Percentiles rank a stretch among this genome's conserved stretches.
These are phyloP conservation scores for Escovopsis sp. DNA, from an alignment of 2,329 filamentous ascomycete species.

Conservation along the genomic window DNA sequence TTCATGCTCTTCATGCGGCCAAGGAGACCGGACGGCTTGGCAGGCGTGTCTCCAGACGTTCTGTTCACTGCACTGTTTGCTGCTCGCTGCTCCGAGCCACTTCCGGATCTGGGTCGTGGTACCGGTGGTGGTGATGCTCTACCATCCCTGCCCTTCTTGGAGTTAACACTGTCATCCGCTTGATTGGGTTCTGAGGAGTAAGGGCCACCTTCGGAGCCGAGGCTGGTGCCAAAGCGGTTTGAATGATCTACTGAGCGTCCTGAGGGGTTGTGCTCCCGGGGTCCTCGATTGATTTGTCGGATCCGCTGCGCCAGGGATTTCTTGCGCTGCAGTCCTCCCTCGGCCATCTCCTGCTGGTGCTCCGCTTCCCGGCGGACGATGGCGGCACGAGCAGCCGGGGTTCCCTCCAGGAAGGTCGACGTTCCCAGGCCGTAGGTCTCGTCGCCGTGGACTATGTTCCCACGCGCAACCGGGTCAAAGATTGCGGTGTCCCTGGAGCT, in stretches of 20 bases:
- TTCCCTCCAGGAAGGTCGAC: conserved; percentile 88
- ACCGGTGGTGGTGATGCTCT: conserved; percentile 32
- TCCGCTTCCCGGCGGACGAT: conserved; percentile 64
- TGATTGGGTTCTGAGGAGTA: conserved; percentile 69
- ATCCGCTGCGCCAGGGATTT: conserved; percentile 91
- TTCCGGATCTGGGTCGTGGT: conserved; percentile 21
- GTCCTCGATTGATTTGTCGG: conserved; percentile 64
- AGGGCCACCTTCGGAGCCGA: conserved; percentile 41
- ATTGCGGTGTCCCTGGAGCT: conserved; percentile 28
- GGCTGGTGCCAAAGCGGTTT: conserved; percentile 15
- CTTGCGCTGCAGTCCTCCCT: conserved; percentile 62
- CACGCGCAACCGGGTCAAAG: conserved; percentile 53
- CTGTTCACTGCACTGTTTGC: conserved; percentile 39
- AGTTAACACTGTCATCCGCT: conserved; percentile 35
- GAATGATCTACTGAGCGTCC: conserved; percentile 24
- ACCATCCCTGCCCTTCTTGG: conserved; percentile 20
- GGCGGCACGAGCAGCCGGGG: conserved; percentile 67
- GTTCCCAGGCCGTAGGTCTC: conserved; percentile 76
- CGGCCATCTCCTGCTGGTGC: conserved; percentile 40
- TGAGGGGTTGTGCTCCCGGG: conserved; percentile 41
- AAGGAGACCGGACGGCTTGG: conserved; percentile 47
- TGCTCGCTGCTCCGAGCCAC: conserved; percentile 44
- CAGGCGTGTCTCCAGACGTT: conserved; percentile 25
- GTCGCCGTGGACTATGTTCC: conserved; percentile 67
- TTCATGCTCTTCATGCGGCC: conserved; percentile 73